Percentiles rank a stretch among this genome's conserved stretches.
These are phyloP conservation scores for Neurospora pannonica DNA, from an alignment of 495 filamentous ascomycete species.

Conservation along the genomic window DNA sequence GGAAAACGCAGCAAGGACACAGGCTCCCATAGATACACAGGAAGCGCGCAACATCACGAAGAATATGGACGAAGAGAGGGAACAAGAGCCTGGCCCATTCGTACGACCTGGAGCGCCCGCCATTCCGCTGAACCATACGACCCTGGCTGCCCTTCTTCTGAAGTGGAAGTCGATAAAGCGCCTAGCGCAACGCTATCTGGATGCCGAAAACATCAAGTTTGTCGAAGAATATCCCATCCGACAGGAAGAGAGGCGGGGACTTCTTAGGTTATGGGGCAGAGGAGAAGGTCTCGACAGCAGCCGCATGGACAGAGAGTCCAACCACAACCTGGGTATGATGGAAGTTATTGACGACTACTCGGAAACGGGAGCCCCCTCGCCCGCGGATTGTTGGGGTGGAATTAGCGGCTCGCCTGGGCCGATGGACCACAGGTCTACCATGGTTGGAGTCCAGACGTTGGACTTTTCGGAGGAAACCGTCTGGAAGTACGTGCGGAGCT, in stretches of 20 bases:
- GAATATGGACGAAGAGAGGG: conserved; percentile 34
- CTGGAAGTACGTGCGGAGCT: conserved; percentile 56
- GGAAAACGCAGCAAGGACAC: not conserved
- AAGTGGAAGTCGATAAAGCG: conserved; percentile 56
- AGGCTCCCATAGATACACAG: conserved; percentile 11
- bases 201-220: conserved; percentile 47
- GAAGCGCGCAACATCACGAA: conserved; percentile 23
- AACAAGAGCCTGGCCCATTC: conserved; percentile 35
- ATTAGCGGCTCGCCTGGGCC: conserved; percentile 34
- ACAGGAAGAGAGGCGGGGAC: conserved; percentile 64
- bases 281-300: conserved; percentile 57
- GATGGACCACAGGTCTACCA: conserved; percentile 40
- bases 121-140: conserved; percentile 72
- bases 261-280: conserved; percentile 66
- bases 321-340: conserved; percentile 20
- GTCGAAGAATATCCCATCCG: conserved; percentile 56
- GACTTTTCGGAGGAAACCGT: conserved; percentile 56
- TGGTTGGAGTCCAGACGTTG: conserved; percentile 41
- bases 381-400: conserved; percentile 39
- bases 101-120: conserved; percentile 46
- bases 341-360: conserved; percentile 31
- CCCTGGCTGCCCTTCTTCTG: conserved; percentile 68
- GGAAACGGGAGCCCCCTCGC: conserved; percentile 40
- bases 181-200: conserved; percentile 38
- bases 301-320: conserved; percentile 17